Conservation (phyloP, 108 stramenopile species). For the Chaetoceros muelleri region DNA sequence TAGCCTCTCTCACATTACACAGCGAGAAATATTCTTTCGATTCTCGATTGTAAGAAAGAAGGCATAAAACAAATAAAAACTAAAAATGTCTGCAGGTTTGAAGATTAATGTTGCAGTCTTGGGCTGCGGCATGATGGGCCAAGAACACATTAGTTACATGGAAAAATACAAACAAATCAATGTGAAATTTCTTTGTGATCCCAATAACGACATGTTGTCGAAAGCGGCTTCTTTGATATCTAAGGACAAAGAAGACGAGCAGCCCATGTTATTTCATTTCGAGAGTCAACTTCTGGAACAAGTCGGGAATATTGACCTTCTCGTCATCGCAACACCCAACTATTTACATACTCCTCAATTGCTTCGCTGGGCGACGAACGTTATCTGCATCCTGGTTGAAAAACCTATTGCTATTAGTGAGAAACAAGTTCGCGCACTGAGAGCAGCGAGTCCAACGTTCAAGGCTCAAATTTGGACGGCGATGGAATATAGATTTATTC, state of each 20-base stretch:
- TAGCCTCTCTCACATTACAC: too few species aligned
- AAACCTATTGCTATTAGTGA: constrained; percentile 73
- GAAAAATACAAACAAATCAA: constrained; percentile 44
- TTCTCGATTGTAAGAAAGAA: too few species aligned
- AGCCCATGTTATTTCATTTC: constrained; percentile 25
- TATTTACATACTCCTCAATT: constrained; percentile 64
- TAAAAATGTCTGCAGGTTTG: not conserved
- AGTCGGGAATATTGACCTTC: constrained; percentile 56
- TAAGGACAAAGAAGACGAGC: not conserved
- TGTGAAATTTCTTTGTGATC: constrained; percentile 70
- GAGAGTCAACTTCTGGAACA: constrained; percentile 49
- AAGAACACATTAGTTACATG: constrained; percentile 77
- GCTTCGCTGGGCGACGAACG: constrained; percentile 39
- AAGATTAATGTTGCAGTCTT: constrained; percentile 60
- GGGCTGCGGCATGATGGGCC: constrained; percentile 71
- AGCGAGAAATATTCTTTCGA: too few species aligned
- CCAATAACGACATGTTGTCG: constrained; percentile 33
- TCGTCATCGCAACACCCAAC: constrained; percentile 76
- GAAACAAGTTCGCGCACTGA: constrained; percentile 45
- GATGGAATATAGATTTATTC: constrained; percentile 85
- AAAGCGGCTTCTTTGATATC: not conserved
- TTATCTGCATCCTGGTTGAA: constrained; percentile 62
- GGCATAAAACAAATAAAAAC: too few species aligned
- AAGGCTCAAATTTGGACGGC: constrained; percentile 69
- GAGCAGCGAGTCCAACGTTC: constrained; percentile 20